Evolutionary conservation across 352 stramenopile species (phyloP), one percentile per base, ranked within the genome.

Genomic region (Peronospora farinosa): DNA sequence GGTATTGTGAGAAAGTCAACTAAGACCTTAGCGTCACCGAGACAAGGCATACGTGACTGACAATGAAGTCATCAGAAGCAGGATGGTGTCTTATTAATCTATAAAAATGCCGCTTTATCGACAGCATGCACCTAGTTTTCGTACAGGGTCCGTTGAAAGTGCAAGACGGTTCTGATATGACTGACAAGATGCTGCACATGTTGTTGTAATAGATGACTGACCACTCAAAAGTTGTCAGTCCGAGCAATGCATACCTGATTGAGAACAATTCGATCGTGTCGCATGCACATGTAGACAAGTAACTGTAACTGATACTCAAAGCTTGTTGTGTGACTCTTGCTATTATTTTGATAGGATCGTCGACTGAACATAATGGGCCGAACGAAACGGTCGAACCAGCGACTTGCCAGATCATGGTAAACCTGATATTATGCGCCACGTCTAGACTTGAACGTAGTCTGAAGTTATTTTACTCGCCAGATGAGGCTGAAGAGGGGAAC

Each of bases 91-190:
- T 23, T 50, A 25, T 55, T 32, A 15, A 25, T 25, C 33, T 23
- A 39, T 54, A 19, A 42, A 47, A 25, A 54, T 35, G n/a, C 35
- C 40, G 48, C 44, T 57, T 55, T 27, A 50, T 47, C n/a, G 35
- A 47, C 58, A 67, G 52, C 57, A 62, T 40, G 43, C 36, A 25
- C 13, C 33, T 55, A 17, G 31, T 37, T 60, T 51, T 53, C 54
- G 39, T 11, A 32, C 19, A 12, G 39, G 40, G 43, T 54, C 44
- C 51, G 36, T 49, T 54, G 21, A 52, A 56, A 60, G 7, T 23
- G 5, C 40, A 33, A 40, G 49, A 50, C 23, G 37, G 17, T 60
- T 66, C 57, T 66, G 57, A 62, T 66, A 58, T 58, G 8, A 46
- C 51, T 61, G 57, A 49, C 51, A 53, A 49, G 45, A 52, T 16